Evolutionary conservation across 805 yeast genomes (phyloP).

Genomic region (Cyberlindnera lachancei): DNA sequence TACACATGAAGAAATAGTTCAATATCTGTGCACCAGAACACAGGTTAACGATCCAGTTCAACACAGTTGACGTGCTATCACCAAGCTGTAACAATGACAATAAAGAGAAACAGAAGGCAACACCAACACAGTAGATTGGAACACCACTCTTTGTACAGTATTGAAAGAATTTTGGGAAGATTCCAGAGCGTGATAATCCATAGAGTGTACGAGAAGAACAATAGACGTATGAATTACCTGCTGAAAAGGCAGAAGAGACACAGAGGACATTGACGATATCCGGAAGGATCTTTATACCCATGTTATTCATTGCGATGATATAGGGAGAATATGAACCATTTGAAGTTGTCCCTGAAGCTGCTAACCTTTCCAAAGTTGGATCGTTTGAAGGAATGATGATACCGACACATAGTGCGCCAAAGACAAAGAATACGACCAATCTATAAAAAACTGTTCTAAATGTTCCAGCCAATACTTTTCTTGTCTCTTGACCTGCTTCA

Average conservation of each 20-base stretch:
- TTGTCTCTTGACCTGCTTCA: conserved; percentile 69
- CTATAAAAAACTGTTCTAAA: conserved; percentile 66
- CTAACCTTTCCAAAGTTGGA: conserved; percentile 39
- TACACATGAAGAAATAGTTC: conserved; percentile 50
- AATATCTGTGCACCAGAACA: conserved; percentile 62
- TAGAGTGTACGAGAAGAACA: conserved; percentile 52
- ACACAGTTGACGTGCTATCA: conserved; percentile 50
- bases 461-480: conserved; percentile 63
- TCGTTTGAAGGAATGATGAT: conserved; percentile 57
- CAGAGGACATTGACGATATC: conserved; percentile 43
- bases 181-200: conserved; percentile 43
- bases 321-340: conserved; percentile 50
- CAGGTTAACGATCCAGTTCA: conserved; percentile 64
- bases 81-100: conserved; percentile 62
- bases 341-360: conserved; percentile 54
- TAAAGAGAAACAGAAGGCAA: conserved; percentile 49
- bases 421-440: conserved; percentile 49
- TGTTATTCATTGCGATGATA: conserved; percentile 46
- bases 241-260: conserved; percentile 45
- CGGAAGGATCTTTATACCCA: conserved; percentile 43
- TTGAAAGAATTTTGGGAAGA: conserved; percentile 51
- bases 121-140: conserved; percentile 60
- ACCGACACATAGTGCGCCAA: conserved; percentile 62
- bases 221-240: conserved; percentile 49
- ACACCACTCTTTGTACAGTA: conserved; percentile 52